These are phyloP conservation scores for Petrea volubilis DNA, from an alignment of 257 asterid genomes.

Conservation along the genomic window DNA sequence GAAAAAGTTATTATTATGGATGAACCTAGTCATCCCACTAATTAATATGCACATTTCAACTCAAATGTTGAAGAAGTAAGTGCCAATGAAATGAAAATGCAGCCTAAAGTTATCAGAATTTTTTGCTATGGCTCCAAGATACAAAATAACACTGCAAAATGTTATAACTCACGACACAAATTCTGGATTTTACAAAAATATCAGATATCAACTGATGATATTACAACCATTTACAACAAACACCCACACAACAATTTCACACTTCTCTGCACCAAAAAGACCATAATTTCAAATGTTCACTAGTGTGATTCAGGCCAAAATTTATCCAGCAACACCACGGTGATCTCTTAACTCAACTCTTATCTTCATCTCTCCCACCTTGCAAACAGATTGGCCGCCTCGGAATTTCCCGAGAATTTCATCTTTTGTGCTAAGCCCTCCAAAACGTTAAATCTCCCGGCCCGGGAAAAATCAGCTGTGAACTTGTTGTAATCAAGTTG, in stretches of 20 bases:
- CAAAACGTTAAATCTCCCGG: conserved; percentile 49
- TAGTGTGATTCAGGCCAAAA: conserved; percentile 2
- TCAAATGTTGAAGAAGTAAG: too few species aligned
- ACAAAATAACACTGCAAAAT: not conserved
- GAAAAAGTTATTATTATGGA: too few species aligned
- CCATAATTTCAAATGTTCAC: not conserved
- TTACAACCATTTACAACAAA: conserved; percentile 8
- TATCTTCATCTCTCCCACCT: conserved; percentile 56
- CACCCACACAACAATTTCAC: not conserved
- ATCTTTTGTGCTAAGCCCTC: conserved; percentile 61
- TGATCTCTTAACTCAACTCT: conserved; percentile 31
- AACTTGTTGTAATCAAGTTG: conserved; percentile 66
- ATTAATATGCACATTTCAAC: too few species aligned
- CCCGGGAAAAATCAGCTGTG: conserved; percentile 53
- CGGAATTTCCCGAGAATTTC: conserved; percentile 62
- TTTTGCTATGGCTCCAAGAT: not conserved
- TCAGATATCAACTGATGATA: not conserved
- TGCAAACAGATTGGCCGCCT: conserved; percentile 45
- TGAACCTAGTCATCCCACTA: too few species aligned
- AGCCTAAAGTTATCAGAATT: not conserved
- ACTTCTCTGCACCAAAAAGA: not conserved
- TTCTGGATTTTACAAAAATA: not conserved
- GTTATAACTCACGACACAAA: not conserved
- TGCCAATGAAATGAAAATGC: too few species aligned
- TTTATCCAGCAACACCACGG: not conserved